Base-by-base conservation (phyloP, 2,329 filamentous ascomycete species). In the Phaeoacremonium minimum region DNA sequence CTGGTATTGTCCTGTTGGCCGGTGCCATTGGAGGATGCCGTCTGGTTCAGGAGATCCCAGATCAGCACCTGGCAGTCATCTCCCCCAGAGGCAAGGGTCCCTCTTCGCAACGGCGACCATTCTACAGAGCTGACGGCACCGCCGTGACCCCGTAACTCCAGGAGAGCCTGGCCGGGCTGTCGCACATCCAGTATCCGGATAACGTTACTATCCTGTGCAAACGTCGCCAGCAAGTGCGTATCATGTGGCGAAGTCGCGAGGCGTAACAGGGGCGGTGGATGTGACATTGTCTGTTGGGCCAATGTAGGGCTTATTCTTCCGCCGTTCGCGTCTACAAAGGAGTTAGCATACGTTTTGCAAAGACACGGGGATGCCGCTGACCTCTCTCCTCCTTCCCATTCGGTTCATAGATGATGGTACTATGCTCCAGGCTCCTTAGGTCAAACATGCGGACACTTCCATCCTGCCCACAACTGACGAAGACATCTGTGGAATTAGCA, bases 381-480 rank as follows among this genome's bases (percentile, higher is more conserved):
- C 66, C 75, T 69, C 78, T 67, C 30, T 83, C 79, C 43, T 84
- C 82, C 64, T 96, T 96, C 48, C 89, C 85, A 0, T 87, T 91
- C 5, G 93, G 93, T 61, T 98, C 93, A 59, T 98, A 98, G 46
- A 98, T 98, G 58, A 98, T 98, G 34, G 93, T 98, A 47, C 90
- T 96, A 60, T 98, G 93, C 58, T 98, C 93, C 36, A 98, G 67
- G 60, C 91, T 97, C 55, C 93, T 80, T 43, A 98, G 71, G 61
- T 98, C 93, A 63, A 98, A 98, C 93, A 98, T 98, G 50, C 93
- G 81, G 17, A 98, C 93, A 59, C 91, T 97, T 28, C 93, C 93
- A 57, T 98, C 93, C 38, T 95, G 91, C 35, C 93, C 93, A 59
- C 93, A 98, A 60, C 88, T 95, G 19, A 97, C 93, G 59, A 98